Base-by-base conservation (phyloP, 2,329 filamentous ascomycete species). In the Aspergillus felis region DNA sequence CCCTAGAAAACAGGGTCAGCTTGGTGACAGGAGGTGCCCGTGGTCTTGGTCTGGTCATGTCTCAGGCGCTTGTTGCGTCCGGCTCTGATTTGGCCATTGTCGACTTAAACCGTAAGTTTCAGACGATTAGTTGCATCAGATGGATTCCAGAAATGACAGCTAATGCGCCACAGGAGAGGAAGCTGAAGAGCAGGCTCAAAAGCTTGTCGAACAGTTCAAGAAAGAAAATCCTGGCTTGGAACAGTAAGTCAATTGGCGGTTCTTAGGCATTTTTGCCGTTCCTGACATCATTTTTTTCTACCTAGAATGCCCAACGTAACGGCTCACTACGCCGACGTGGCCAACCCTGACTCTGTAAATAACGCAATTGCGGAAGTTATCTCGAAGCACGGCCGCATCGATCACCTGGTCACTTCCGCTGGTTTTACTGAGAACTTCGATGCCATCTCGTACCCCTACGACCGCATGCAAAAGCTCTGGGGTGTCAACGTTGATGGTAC, bases 371-470 rank as follows among this genome's bases (percentile, higher is more conserved):
- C 81, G 41, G 88, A 91, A 59, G 83, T 93, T 64, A 72, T 93
- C 52, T 67, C 79, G 51, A 77, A 83, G 58, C 92, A 96, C 72
- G 87, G 88, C 75, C 88, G 89, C 74, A 91, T 97, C 66, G 92
- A 96, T 77, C 88, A 91, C 76, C 84, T 97, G 27, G 92, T 97
- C 67, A 97, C 93, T 27, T 95, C 91, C n/a, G 93, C 93, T 51
- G 93, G 93, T 49, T 96, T 97, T 79, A 94, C 91, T 14, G 93
- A 97, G 80, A 97, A 97, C 80, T 95, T 92, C 70, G 89, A 95
- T 68, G 93, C 93, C 50, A 89, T 92, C 68, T 87, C 87, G 65
- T 97, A 97, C 78, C 92, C 92, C 0, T 86, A 92, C 65, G 91
- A 96, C 66, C 89, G 92, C 64, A 88, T 97, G 76, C 87, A 92